Evolutionary conservation across 805 yeast genomes (phyloP).

Genomic region (Candida odintsovae): DNA sequence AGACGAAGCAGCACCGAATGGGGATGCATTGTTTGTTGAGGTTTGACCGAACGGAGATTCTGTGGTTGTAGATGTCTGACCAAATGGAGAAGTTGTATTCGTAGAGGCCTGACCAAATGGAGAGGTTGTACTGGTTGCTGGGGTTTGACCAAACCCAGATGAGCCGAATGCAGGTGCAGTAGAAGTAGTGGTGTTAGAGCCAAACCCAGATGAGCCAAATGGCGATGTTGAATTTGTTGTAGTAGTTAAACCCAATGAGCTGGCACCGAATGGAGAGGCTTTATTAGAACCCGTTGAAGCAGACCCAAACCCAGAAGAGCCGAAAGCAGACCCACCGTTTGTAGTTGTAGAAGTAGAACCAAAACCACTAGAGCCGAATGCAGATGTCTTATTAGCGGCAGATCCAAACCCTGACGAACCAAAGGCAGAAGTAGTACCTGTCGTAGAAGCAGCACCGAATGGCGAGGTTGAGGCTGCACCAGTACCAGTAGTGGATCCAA

Average conservation of each 20-base stretch:
- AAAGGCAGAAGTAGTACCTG: constrained; percentile 9
- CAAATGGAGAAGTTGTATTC: neutral
- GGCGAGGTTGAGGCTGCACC: neutral
- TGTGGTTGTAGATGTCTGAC: neutral
- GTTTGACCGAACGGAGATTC: too few species aligned
- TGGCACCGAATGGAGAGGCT: constrained; percentile 1
- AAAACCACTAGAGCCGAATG: constrained; percentile 3
- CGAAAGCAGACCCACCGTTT: constrained; percentile 4
- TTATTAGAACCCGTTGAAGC: neutral
- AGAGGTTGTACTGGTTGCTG: neutral
- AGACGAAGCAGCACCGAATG: constrained; percentile 1
- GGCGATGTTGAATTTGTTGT: constrained; percentile 14
- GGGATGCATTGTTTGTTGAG: neutral
- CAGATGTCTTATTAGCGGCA: neutral
- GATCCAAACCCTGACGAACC: constrained; percentile 12
- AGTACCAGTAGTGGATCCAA: constrained; percentile 10
- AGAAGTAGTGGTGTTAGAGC: neutral
- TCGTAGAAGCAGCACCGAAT: constrained; percentile 1
- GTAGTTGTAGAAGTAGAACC: neutral
- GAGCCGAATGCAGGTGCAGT: constrained; percentile 3
- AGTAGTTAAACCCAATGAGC: neutral
- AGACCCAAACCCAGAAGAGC: constrained; percentile 11
- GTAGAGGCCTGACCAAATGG: neutral
- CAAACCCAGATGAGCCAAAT: constrained; percentile 11
- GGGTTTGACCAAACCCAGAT: too few species aligned